Evolutionary conservation across 2,329 filamentous ascomycete genomes (phyloP), one percentile per base, ranked within the genome.

Genomic region (Teratosphaeria epicoccoides): DNA sequence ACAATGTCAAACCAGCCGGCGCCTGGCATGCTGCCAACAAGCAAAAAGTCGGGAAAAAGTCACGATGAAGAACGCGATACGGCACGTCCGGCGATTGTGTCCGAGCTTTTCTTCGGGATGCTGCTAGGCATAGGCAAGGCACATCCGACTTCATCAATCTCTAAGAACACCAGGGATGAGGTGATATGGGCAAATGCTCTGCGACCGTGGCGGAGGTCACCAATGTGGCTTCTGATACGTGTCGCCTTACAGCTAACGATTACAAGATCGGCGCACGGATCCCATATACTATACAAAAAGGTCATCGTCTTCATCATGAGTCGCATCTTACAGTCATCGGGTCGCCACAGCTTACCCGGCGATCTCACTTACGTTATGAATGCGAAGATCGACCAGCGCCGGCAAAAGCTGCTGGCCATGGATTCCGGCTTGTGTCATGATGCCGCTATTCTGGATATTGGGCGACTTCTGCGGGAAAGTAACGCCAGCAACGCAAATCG

Each of bases 111-210:
- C 7, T 78, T 84, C 67, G 74, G 79, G 0, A 62, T 86, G 0
- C 64, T 87, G 0, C 76, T 81, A 58, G 76, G 72, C 0, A 70
- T 77, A 6, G 83, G 83, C 0, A 51, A 60, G 0, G 57, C 67
- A 0, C 52, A 69, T 0, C 50, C 64, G 0, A 66, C 74, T 0
- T 56, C 66, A 0, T 23, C 70, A 0, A 61, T 84, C 1, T 68
- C 69, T 0, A 87, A 87, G 60, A 71, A 76, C 2, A 73, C 85
- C 0, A 73, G 79, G 0, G 84, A 87, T 47, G 81, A 84, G n/a
- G 75, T 84, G 0, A 73, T 71, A 11, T 75, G 79, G 62, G 61
- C 66, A 0, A 61, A 55, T 23, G 55, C 73, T 0, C 64, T 72
- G 1, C 61, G 70, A 0, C 82, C 82, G 0, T 87, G 83, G 83